phyloP scores from a whole-genome alignment of 192 early-diverging fungal species.

The Phycomyces nitens region DNA sequence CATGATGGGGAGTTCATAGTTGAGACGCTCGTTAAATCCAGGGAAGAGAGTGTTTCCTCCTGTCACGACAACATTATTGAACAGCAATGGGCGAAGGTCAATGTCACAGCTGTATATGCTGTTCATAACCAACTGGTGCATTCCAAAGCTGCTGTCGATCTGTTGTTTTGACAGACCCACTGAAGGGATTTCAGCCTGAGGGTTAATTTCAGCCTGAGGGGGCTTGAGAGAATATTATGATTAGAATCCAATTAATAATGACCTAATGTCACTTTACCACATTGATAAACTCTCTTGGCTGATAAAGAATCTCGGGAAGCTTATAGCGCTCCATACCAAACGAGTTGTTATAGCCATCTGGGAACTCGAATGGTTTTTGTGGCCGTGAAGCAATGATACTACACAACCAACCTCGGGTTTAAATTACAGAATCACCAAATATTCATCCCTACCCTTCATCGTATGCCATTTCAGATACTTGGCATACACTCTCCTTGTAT shows the following conservation, averaged over 20 bases:
- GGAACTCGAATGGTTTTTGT: constrained; percentile 88
- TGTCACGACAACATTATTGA: constrained; percentile 80
- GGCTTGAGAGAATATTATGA: neutral
- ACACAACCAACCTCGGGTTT: neutral
- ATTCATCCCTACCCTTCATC: constrained; percentile 58
- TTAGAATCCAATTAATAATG: neutral
- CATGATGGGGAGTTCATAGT: constrained; percentile 62
- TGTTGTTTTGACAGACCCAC: constrained; percentile 19
- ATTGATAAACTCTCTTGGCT: constrained; percentile 61
- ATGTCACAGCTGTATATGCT: constrained; percentile 78
- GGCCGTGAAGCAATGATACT: constrained; percentile 60
- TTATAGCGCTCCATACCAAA: constrained; percentile 79
- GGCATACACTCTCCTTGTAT: constrained; percentile 92
- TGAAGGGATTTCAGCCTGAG: constrained; percentile 11
- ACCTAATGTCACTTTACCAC: constrained; percentile 15
- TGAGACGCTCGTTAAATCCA: constrained; percentile 83
- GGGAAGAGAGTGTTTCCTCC: constrained; percentile 87
- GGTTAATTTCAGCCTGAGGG: neutral
- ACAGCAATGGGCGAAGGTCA: constrained; percentile 82
- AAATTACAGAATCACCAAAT: neutral
- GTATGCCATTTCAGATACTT: constrained; percentile 70
- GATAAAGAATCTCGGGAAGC: constrained; percentile 85
- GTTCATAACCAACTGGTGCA: constrained; percentile 72
- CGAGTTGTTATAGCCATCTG: constrained; percentile 86
- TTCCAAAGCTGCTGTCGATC: constrained; percentile 44